Evolutionary conservation across 1,284 basidiomycete species (phyloP), one percentile per base, ranked within the genome.

Genomic region (Trichosporon ovoides): DNA sequence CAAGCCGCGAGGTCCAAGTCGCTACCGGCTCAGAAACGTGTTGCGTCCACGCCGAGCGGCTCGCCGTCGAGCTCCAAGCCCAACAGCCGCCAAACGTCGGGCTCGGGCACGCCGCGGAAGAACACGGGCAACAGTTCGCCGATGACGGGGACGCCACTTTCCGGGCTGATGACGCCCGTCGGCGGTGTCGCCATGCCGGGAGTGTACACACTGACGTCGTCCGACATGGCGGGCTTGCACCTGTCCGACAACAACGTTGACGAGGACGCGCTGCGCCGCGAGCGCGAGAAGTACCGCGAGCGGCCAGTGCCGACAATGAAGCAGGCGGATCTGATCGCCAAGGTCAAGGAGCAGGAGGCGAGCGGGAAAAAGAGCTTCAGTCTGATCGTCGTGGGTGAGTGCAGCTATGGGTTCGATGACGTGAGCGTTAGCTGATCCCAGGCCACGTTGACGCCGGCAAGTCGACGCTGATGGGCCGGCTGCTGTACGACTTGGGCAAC

Each of bases 401-500:
- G 4, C 10, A 19, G 19, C 22, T 37, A 7, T 94, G 73, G 66
- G 84, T 79, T 6, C 10, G 18, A 12, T n/a, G 24, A 7, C 14
- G 9, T 31, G 13, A 35, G 6, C 10, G 52, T 31, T 1, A 33
- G 40, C 58, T 63, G 28, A 65, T 38, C 6, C 12, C 67, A 92
- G 94, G 95, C 22, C 95, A 98, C 71, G 95, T 99, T 60, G 95
- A 99, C 77, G 95, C 96, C 14, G 95, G 95, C 52, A 99, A 99
- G 77, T 97, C 94, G 11, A 99, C 95, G 0, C 77, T 99, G 46
- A 98, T 98, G 92, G 95, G 95, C 0, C 82, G 94, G 54, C 74
- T 99, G 62, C 75, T 98, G 46, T 94, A 96, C 72, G 96, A 98
- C 64, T 81, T 96, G 1, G 95, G 96, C 16, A 83, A 84, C 65